Evolutionary conservation across 2,329 filamentous ascomycete genomes (phyloP).

Genomic region (Hymenoscyphus salicellus): DNA sequence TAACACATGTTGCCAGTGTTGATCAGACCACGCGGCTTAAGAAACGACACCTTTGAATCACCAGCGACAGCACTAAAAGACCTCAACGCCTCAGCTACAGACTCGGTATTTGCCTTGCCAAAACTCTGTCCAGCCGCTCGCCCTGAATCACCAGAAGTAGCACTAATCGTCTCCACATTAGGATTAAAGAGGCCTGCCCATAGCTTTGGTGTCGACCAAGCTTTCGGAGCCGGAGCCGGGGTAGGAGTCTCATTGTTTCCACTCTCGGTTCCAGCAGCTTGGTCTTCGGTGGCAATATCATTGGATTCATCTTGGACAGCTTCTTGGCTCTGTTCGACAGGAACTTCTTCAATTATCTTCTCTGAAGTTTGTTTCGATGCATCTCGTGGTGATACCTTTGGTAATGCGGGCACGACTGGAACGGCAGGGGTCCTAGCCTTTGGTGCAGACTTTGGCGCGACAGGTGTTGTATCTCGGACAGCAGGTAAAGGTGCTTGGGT

Average conservation of each 20-base stretch:
- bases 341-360: slow-evolving; percentile 18
- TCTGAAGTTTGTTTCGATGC: slow-evolving; percentile 16
- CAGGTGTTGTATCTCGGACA: slow-evolving; percentile 28
- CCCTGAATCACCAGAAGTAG: slow-evolving; percentile 35
- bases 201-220: slow-evolving; percentile 51
- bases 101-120: slow-evolving; percentile 50
- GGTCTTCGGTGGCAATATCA: slow-evolving; percentile 7
- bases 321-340: slow-evolving; percentile 7
- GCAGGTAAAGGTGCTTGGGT: slow-evolving; percentile 20
- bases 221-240: slow-evolving; percentile 41
- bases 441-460: slow-evolving; percentile 28
- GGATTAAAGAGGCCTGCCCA: slow-evolving; percentile 67
- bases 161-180: slow-evolving; percentile 39
- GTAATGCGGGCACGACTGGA: slow-evolving; percentile 46
- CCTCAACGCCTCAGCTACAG: slow-evolving; percentile 73
- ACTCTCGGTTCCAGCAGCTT: slow-evolving; percentile 13
- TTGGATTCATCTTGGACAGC: slow-evolving; percentile 15
- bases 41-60: slow-evolving; percentile 66
- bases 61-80: slow-evolving; percentile 63
- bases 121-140: slow-evolving; percentile 40
- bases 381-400: slow-evolving; percentile 44
- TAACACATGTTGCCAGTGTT: slow-evolving; percentile 99
- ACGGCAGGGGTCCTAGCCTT: slow-evolving; percentile 42
- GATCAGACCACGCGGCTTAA: slow-evolving; percentile 88
- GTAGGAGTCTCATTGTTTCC: slow-evolving; percentile 40